Evolutionary conservation across 1,139 yeast genomes (phyloP).

Genomic region (Petasospora rhodanensis): DNA sequence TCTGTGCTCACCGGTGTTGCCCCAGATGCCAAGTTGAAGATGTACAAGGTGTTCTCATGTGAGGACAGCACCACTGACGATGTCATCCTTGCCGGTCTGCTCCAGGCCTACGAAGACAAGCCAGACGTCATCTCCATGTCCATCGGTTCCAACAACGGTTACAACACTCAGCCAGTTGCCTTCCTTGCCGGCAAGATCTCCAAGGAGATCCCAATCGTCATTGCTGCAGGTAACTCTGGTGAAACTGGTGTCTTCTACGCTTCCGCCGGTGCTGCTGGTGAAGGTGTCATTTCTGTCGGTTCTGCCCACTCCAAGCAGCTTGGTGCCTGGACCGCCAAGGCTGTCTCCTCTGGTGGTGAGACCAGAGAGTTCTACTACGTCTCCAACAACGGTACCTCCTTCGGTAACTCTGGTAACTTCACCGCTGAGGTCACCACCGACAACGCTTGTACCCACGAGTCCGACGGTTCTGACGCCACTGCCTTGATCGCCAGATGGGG

Average conservation of each 20-base stretch:
- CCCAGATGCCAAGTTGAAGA: constrained; percentile 9
- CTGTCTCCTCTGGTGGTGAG: constrained; percentile 1
- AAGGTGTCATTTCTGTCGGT: constrained; percentile 19
- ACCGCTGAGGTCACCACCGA: constrained; percentile 4
- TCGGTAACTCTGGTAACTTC: constrained; percentile 1
- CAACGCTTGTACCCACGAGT: constrained; percentile 5
- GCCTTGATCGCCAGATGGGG: constrained; percentile 2
- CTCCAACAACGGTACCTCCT: not conserved
- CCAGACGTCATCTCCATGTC: constrained; percentile 14
- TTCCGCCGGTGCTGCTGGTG: constrained; percentile 35
- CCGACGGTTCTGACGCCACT: too few relatives aligned
- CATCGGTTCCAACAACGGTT: constrained; percentile 14
- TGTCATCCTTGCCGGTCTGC: constrained; percentile 13
- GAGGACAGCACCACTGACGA: constrained; percentile 15
- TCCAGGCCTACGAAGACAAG: constrained; percentile 13
- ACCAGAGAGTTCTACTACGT: constrained; percentile 1
- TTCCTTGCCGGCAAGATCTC: constrained; percentile 10
- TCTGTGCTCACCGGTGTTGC: constrained; percentile 2
- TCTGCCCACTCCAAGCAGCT: constrained; percentile 9
- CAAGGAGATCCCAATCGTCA: constrained; percentile 17
- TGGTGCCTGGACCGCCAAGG: constrained; percentile 2
- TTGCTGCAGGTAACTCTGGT: constrained; percentile 6
- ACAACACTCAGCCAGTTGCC: constrained; percentile 12
- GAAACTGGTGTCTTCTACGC: constrained; percentile 3
- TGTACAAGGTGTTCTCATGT: constrained; percentile 17